A percentile compares a stretch with the other conserved stretches of the same genome.
These are phyloP conservation scores for Dipodascus geniculatus DNA, from an alignment of 805 yeast genomes.

Conservation along the genomic window DNA sequence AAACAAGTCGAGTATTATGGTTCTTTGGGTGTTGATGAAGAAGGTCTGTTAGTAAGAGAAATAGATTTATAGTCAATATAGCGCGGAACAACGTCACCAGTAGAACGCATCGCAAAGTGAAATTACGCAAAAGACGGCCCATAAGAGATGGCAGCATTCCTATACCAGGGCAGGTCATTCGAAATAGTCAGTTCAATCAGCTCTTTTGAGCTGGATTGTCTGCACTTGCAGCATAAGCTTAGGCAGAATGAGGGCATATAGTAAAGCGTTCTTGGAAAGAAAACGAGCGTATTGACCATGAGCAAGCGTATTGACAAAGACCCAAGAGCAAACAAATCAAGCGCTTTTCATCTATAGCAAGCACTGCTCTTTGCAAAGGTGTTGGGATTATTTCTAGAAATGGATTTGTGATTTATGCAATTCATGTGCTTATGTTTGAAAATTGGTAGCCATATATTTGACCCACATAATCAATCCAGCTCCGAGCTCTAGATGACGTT, in stretches of 20 bases:
- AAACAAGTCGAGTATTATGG: conserved; percentile 17
- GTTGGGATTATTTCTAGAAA: no score
- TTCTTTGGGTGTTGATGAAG: conserved; percentile 12
- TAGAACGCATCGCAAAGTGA: no score
- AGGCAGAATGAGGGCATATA: no score
- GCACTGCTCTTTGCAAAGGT: no score
- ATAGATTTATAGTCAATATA: conserved; percentile 7
- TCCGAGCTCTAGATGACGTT: no score
- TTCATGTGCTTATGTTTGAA: not conserved
- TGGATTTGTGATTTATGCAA: not conserved
- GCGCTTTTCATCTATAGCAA: no score
- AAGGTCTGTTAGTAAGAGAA: conserved; percentile 9
- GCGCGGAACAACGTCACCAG: no score
- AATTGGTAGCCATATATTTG: not conserved
- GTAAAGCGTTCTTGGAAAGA: no score
- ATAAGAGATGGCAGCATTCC: not conserved
- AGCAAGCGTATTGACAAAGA: no score
- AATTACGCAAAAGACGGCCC: not conserved
- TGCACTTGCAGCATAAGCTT: not conserved
- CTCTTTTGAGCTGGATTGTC: not conserved
- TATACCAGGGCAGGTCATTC: not conserved
- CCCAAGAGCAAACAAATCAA: no score
- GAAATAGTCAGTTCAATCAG: not conserved
- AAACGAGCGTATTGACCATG: no score
- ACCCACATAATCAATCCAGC: no score